Percentiles rank a stretch among this genome's conserved stretches.
Evolutionary conservation across 2,329 filamentous ascomycete genomes (phyloP).

Genomic region (Colletotrichum sp.): DNA sequence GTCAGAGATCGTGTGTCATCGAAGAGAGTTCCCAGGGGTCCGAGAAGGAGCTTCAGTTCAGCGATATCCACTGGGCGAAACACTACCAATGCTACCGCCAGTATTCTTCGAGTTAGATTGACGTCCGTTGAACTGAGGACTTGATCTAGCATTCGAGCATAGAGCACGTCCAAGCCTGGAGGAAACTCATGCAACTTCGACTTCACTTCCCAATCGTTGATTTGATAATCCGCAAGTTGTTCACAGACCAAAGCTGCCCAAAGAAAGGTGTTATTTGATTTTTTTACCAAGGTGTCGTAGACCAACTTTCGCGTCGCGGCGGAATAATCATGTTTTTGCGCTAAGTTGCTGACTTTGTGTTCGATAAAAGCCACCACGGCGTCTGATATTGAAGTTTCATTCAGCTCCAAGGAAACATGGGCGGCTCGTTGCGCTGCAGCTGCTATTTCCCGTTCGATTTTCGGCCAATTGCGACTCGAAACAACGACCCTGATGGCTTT

Average conservation of each 20-base stretch:
- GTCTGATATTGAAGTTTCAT: conserved; percentile 31
- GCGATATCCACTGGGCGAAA: too few species aligned
- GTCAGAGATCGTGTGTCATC: too few species aligned
- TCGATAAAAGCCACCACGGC: conserved; percentile 40
- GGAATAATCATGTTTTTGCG: conserved; percentile 3
- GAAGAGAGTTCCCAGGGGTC: too few species aligned
- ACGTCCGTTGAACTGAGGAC: too few species aligned
- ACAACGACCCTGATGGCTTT: conserved; percentile 45
- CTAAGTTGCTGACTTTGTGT: conserved; percentile 31
- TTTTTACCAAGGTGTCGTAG: conserved; percentile 25
- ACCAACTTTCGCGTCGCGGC: not conserved
- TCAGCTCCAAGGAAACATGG: conserved; percentile 40
- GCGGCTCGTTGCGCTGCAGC: conserved; percentile 10
- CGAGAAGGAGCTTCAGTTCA: too few species aligned
- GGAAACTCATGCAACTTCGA: conserved; percentile 28
- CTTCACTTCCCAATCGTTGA: not conserved
- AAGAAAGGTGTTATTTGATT: conserved; percentile 43
- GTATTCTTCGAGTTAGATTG: too few species aligned
- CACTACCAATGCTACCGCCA: too few species aligned
- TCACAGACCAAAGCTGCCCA: conserved; percentile 35
- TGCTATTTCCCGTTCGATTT: conserved; percentile 38
- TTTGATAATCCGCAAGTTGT: conserved; percentile 3
- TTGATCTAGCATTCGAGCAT: conserved; percentile 45
- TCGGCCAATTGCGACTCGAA: conserved; percentile 45
- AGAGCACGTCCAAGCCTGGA: conserved; percentile 38